Evolutionary conservation across 352 stramenopile species (phyloP), one percentile per base, ranked within the genome.

Genomic region (Globisporangium mamillatum): DNA sequence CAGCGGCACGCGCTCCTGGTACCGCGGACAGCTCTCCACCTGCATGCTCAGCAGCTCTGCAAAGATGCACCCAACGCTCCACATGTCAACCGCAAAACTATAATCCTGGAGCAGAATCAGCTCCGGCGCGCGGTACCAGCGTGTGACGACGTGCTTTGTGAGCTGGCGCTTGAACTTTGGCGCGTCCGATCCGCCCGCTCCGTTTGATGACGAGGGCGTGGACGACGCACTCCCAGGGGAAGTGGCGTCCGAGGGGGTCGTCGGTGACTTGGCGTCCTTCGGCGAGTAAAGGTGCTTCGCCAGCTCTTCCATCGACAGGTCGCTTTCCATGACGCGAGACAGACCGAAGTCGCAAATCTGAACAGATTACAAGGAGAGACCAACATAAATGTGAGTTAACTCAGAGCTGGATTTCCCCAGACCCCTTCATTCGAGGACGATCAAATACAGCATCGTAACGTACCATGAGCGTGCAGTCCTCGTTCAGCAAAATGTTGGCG

Each of bases 31-130:
- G 66, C 87, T 96, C 44, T 94, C 86, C 3, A 91, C 84, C 78
- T 96, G 88, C 88, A 96, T 96, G 61, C 87, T 96, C 38, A 96
- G 63, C 8, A 96, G 72, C 68, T 96, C 88, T 9, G 83, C 88
- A 65, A 96, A 94, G 75, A 96, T 96, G 84, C 98, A 99, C 9
- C 98, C 98, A 54, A 99, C 75, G 59, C 95, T 99, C 98, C 98
- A 99, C 86, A 99, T 99, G 77, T 99, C 98, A 68, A 99, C 99
- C 12, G 96, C 92, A 55, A 96, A 95, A 62, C 86, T 94, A 79
- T 99, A 99, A 56, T 97, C 84, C 67, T 98, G 93, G 53, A 99
- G 93, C 44, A 99, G 74, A 75, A 99, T 99, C 3, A 99, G 84
- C 75, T 99, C 97, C 2, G 97, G 97, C 0, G 91, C 91, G 44